These are phyloP conservation scores for Beta corolliflora DNA, from an alignment of 179 eudicot genomes.

Conservation along the genomic window DNA sequence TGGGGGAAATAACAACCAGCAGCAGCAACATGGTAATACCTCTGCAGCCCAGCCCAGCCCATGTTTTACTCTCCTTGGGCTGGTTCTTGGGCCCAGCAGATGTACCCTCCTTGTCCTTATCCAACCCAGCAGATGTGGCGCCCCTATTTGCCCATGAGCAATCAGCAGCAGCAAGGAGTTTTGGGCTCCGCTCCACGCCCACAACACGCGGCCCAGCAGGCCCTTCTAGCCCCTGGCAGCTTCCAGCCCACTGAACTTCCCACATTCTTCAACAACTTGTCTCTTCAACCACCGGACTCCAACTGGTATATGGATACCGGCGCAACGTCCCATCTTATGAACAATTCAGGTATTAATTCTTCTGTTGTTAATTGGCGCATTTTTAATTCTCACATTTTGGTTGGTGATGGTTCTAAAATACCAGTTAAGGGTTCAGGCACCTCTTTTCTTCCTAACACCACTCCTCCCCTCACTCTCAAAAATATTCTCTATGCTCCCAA, in stretches of 20 bases:
- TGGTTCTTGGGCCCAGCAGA: no score
- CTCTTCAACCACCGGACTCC: not conserved
- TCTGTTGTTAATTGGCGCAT: not conserved
- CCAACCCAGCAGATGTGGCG: no score
- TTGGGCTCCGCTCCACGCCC: not conserved
- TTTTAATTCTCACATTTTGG: not conserved
- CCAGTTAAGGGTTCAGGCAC: not conserved
- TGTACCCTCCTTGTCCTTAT: no score
- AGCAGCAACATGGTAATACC: no score
- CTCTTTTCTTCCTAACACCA: not conserved
- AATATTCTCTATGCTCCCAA: not conserved
- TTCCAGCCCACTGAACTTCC: not conserved
- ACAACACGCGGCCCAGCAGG: not conserved
- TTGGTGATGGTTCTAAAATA: not conserved
- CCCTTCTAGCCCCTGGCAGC: no score
- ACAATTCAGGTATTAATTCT: not conserved
- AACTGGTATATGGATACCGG: conserved; percentile 7
- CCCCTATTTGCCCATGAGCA: no score
- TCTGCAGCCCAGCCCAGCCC: no score
- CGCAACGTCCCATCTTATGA: not conserved
- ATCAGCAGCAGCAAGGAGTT: no score
- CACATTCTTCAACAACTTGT: not conserved
- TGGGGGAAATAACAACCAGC: no score
- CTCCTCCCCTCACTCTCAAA: not conserved
- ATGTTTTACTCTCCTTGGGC: no score